Evolutionary conservation across 441 rosid genomes (phyloP).

Genomic region (Croton setiger): DNA sequence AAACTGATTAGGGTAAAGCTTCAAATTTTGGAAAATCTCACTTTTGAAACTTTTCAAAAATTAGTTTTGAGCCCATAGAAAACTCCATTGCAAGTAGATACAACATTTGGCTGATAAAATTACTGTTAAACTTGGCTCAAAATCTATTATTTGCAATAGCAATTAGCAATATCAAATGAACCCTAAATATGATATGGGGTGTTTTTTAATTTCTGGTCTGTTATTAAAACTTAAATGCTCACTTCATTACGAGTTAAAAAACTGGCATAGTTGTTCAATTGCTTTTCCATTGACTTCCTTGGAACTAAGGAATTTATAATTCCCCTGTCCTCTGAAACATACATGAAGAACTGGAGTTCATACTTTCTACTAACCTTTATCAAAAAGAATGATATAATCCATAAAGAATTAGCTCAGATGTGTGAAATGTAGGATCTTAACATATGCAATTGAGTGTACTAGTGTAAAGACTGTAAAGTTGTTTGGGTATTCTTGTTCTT

Average conservation of each 20-base stretch:
- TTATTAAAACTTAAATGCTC: not conserved
- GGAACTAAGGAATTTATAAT: not conserved
- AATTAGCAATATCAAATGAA: too few species aligned
- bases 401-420: not conserved
- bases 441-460: not conserved
- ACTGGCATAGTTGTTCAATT: not conserved
- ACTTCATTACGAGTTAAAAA: not conserved
- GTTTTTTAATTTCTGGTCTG: not conserved
- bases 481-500: not conserved
- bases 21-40: too few species aligned
- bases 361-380: not conserved
- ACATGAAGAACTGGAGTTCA: not conserved
- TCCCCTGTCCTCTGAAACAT: not conserved
- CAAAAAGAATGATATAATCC: not conserved
- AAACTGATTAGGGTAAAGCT: too few species aligned
- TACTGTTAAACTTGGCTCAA: too few species aligned
- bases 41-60: too few species aligned
- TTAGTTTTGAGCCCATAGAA: too few species aligned
- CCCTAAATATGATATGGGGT: not conserved
- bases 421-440: not conserved
- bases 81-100: too few species aligned
- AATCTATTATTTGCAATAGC: too few species aligned
- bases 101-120: too few species aligned
- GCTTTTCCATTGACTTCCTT: not conserved
- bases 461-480: not conserved